A percentile compares a stretch with the other conserved stretches of the same genome.
phyloP scores from a whole-genome alignment of 345 rosid species.

The Lumnitzera littorea region DNA sequence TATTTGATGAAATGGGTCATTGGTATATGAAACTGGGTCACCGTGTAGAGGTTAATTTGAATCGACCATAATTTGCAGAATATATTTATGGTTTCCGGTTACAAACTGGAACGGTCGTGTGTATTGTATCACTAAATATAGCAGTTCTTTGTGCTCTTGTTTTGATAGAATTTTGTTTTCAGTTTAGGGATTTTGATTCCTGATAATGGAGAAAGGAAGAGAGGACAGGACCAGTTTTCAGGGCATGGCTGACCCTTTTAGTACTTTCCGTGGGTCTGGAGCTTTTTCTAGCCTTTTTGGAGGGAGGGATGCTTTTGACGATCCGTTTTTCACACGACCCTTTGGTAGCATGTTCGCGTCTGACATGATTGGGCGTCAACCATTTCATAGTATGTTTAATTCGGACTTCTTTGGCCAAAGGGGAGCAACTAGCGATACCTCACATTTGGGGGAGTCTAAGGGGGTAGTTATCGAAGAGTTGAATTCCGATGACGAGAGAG shows the following conservation, averaged over 20 bases:
- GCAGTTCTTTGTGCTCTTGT: not conserved
- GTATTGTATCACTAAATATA: not conserved
- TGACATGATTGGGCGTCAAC: constrained; percentile 9
- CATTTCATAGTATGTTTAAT: not conserved
- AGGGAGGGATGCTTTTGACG: constrained; percentile 68
- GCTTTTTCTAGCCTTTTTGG: constrained; percentile 47
- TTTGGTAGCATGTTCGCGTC: constrained; percentile 32
- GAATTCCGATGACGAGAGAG: constrained; percentile 45
- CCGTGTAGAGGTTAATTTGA: no score
- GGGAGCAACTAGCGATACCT: constrained; percentile 14
- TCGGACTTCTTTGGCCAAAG: constrained; percentile 3
- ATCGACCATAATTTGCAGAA: no score
- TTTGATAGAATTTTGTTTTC: not conserved
- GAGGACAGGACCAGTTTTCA: constrained; percentile 22
- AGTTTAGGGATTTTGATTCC: not conserved
- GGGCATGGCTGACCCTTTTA: constrained; percentile 36
- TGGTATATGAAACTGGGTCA: no score
- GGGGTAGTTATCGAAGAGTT: constrained; percentile 61
- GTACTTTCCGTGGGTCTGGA: constrained; percentile 20
- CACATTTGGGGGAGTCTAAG: constrained; percentile 11
- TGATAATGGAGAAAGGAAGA: constrained; percentile 43
- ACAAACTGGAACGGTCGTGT: no score
- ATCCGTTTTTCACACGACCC: constrained; percentile 59
- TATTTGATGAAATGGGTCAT: no score
- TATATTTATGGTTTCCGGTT: no score